phyloP scores from a whole-genome alignment of 2,329 filamentous ascomycete genomes.

The Colletotrichum sublineola region DNA sequence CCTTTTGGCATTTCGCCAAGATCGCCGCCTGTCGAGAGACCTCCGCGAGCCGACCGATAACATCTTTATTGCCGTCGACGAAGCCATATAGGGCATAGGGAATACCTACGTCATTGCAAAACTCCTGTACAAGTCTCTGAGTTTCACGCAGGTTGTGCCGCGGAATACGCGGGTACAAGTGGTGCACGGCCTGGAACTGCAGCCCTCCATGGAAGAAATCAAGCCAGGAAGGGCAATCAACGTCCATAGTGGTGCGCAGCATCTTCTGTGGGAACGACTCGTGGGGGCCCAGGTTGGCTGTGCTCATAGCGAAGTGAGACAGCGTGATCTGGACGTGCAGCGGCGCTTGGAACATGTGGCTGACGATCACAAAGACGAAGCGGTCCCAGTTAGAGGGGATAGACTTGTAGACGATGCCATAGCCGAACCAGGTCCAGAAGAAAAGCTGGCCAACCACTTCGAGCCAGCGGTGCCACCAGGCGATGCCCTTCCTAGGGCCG shows the following conservation, averaged over 20 bases:
- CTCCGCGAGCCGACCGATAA: conserved; percentile 81
- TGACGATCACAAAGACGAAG: conserved; percentile 81
- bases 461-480: conserved; percentile 87
- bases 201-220: conserved; percentile 91
- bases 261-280: conserved; percentile 93
- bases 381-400: conserved; percentile 79
- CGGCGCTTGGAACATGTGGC: conserved; percentile 84
- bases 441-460: conserved; percentile 81
- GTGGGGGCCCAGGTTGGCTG: conserved; percentile 82
- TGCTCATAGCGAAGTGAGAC: conserved; percentile 95
- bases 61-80: conserved; percentile 83
- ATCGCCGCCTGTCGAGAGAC: conserved; percentile 85
- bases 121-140: conserved; percentile 82
- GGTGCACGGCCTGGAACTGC: conserved; percentile 91
- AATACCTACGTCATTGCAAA: conserved; percentile 85
- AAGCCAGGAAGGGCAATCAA: conserved; percentile 88
- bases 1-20: conserved; percentile 79
- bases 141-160: conserved; percentile 84
- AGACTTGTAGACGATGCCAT: conserved; percentile 79
- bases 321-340: conserved; percentile 92
- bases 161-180: conserved; percentile 86
- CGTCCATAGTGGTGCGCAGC: conserved; percentile 93
- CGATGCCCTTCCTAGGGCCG: conserved; percentile 80
- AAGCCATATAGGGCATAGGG: conserved; percentile 91
- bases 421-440: conserved; percentile 92